Evolutionary conservation across 441 rosid species (phyloP), one percentile per base, ranked within the genome.

Genomic region (Viola pubescens): DNA sequence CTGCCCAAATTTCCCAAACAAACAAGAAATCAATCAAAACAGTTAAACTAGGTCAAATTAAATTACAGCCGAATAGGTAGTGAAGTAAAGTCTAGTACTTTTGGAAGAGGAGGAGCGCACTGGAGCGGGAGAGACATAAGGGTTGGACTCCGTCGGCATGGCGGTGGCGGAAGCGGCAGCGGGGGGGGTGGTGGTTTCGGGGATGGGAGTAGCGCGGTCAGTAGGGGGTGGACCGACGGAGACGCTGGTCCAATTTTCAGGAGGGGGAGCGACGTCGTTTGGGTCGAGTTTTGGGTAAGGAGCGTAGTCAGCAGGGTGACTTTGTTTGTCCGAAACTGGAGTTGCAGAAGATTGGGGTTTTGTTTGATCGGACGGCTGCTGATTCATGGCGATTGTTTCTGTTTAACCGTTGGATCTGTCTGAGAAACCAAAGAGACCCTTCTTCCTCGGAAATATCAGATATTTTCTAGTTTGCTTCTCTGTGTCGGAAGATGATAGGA

Each of bases 251-350:
- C 34, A 26, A 26, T 26, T 26, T 26, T 26, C 34, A 26, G 34
- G 34, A 26, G 34, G 34, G 34, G 56, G 81, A 68, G 82, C 66
- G 55, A 85, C 78, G 62, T 88, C 98, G 68, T 70, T 63, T 6
- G 96, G 89, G 16, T 86, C 95, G 61, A 91, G 71, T 73, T 74
- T 83, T 13, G 98, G 98, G 75, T 88, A 91, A 26, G 92, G 92
- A 55, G 98, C 86, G 78, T 88, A 85, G 42, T 91, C 96, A 11
- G 92, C 49, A 51, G 91, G 71, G 55, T 63, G 85, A 63, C 79
- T 42, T 41, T 39, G 41, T 7, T 50, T 48, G 37, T 55, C 65
- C 4, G 76, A 38, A 0, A 74, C 73, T 12, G 78, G 59, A 12
- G 41, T 10, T 9, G 69, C 12, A 37, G 71, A 9, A 52, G 60